Evolutionary conservation across 306 rosid genomes (phyloP).

Genomic region (Sphenostylis stenocarpa): DNA sequence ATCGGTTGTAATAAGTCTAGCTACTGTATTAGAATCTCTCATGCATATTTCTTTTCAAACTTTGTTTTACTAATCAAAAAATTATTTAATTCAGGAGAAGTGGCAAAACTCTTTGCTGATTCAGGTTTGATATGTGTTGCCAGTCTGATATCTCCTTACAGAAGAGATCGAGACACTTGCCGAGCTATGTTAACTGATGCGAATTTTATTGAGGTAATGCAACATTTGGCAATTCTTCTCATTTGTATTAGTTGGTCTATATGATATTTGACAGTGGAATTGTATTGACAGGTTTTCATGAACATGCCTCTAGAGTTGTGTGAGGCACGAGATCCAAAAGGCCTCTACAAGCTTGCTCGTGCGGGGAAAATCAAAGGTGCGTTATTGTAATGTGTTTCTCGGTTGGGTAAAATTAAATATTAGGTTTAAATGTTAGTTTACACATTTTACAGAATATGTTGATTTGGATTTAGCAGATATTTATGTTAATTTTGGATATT

Average conservation of each 20-base stretch:
- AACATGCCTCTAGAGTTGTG: slow-evolving; percentile 78
- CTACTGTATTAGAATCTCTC: neutral
- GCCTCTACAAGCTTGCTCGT: slow-evolving; percentile 93
- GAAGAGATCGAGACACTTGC: slow-evolving; percentile 68
- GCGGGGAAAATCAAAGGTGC: slow-evolving; percentile 82
- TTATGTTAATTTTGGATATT: too few species aligned
- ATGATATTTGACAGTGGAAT: slow-evolving; percentile 30
- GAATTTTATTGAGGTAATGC: slow-evolving; percentile 73
- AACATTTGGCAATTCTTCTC: slow-evolving; percentile 4
- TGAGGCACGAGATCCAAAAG: slow-evolving; percentile 81
- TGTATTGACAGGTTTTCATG: slow-evolving; percentile 70
- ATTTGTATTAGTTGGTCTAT: slow-evolving; percentile 23
- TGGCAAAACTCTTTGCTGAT: slow-evolving; percentile 80
- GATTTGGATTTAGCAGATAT: too few species aligned
- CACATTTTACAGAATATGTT: too few species aligned
- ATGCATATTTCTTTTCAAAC: slow-evolving; percentile 1
- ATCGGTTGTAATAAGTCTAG: neutral
- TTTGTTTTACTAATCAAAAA: slow-evolving; percentile 29
- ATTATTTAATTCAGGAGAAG: slow-evolving; percentile 60
- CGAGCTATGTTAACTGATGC: slow-evolving; percentile 67
- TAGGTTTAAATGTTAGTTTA: too few species aligned
- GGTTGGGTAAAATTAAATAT: too few species aligned
- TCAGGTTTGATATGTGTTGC: slow-evolving; percentile 77
- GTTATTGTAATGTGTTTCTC: slow-evolving; percentile 32
- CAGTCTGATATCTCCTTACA: slow-evolving; percentile 82